Conservation (phyloP, 495 filamentous ascomycete species). For the Xylaria scruposa region DNA sequence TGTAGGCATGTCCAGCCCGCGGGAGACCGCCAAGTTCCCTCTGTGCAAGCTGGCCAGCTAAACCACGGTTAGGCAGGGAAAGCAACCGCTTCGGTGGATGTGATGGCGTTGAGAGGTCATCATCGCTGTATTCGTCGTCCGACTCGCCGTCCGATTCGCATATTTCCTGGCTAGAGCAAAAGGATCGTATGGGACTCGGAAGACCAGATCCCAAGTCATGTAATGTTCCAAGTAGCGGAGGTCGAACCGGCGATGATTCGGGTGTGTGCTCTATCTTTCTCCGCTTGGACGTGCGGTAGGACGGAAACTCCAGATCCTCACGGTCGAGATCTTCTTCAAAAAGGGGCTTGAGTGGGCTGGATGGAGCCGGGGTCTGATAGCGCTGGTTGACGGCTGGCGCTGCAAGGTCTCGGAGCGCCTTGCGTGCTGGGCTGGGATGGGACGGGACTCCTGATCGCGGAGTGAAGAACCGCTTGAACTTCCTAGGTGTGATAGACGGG, state of each 20-base stretch:
- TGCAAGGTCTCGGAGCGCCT: conserved; percentile 74
- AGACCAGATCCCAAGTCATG: conserved; percentile 34
- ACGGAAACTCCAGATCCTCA: conserved; percentile 32
- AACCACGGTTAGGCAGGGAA: conserved; percentile 47
- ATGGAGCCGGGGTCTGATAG: conserved; percentile 50
- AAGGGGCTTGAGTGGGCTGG: conserved; percentile 51
- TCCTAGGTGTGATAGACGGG: conserved; percentile 71
- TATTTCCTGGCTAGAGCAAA: conserved; percentile 39
- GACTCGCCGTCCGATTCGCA: conserved; percentile 38
- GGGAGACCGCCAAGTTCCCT: conserved; percentile 48
- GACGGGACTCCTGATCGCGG: conserved; percentile 60
- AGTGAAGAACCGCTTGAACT: conserved; percentile 85
- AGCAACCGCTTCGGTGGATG: conserved; percentile 32
- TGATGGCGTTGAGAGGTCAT: conserved; percentile 33
- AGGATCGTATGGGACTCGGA: conserved; percentile 47
- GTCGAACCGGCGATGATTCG: conserved; percentile 38
- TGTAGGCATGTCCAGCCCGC: conserved; percentile 39
- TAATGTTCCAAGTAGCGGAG: conserved; percentile 28
- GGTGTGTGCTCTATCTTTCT: conserved; percentile 49
- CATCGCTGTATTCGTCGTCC: conserved; percentile 40
- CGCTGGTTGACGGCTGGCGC: conserved; percentile 65
- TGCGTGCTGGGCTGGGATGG: conserved; percentile 61
- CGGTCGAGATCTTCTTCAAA: conserved; percentile 46
- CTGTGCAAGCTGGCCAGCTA: conserved; percentile 51
- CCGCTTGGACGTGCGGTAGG: conserved; percentile 42